Conservation (phyloP, 2,329 filamentous ascomycete species). For the Alternaria ethzedia region DNA sequence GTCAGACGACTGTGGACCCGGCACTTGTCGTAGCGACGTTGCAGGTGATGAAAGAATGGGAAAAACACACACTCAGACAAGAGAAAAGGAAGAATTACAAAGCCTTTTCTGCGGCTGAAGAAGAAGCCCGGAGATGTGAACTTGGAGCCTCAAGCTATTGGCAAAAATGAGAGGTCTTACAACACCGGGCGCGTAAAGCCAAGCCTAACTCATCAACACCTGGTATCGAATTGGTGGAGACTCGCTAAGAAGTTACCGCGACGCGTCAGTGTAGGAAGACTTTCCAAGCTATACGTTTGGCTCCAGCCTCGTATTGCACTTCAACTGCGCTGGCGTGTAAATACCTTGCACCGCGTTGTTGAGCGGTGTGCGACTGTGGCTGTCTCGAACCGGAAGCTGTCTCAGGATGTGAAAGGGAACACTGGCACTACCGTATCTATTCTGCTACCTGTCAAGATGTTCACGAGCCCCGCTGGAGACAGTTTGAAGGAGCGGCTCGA, state of each 20-base stretch:
- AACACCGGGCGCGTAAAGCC: neutral
- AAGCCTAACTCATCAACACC: neutral
- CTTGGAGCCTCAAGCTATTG: conserved; percentile 38
- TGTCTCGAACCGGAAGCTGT: conserved; percentile 48
- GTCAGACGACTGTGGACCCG: conserved; percentile 29
- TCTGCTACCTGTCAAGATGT: conserved; percentile 49
- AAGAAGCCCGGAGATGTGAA: conserved; percentile 25
- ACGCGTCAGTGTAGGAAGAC: neutral
- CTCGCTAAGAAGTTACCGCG: neutral
- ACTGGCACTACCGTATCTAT: conserved; percentile 53
- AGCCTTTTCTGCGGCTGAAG: conserved; percentile 30
- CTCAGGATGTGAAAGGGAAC: conserved; percentile 52
- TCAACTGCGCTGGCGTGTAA: neutral
- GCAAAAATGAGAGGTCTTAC: conserved; percentile 13
- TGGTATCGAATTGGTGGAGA: neutral
- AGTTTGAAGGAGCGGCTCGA: conserved; percentile 54
- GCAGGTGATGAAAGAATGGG: conserved; percentile 45
- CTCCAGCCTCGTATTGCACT: neutral
- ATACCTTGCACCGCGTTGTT: neutral
- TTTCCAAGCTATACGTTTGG: neutral
- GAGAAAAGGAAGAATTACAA: conserved; percentile 26
- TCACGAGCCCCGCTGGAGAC: conserved; percentile 47
- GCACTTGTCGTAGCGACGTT: conserved; percentile 39
- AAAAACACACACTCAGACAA: conserved; percentile 30
- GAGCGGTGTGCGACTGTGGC: neutral